Percentiles rank a stretch among this genome's conserved stretches.
Evolutionary conservation across 139 green algal genomes (phyloP).

Genomic region (Raphidocelis subcapitata): DNA sequence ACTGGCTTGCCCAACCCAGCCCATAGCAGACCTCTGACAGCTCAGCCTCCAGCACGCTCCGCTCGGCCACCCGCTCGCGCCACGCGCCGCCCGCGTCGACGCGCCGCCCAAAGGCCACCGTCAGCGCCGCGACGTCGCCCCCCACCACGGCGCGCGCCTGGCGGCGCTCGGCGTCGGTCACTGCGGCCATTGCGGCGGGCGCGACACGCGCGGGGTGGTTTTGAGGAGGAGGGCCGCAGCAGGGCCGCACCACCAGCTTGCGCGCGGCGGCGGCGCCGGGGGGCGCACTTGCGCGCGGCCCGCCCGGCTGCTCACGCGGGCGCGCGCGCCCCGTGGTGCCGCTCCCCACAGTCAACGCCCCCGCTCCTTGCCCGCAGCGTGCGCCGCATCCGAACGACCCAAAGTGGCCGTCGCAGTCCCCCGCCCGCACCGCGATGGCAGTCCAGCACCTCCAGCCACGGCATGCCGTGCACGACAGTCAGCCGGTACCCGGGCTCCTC

Average conservation of each 20-base stretch:
- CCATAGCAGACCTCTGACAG: slow-evolving; percentile 38
- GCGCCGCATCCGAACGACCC: too few species aligned
- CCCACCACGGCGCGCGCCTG: slow-evolving; percentile 10
- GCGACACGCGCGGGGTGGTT: neutral
- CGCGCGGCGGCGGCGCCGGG: too few species aligned
- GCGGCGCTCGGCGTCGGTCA: slow-evolving; percentile 3
- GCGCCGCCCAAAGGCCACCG: slow-evolving; percentile 44
- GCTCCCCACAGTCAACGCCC: too few species aligned
- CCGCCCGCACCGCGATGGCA: slow-evolving; percentile 11
- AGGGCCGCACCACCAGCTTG: too few species aligned
- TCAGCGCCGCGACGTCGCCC: slow-evolving; percentile 22
- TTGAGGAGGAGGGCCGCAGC: neutral
- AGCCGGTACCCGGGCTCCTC: slow-evolving; percentile 70
- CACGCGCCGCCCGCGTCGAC: slow-evolving; percentile 20
- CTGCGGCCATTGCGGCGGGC: too few species aligned
- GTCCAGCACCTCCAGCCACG: slow-evolving; percentile 42
- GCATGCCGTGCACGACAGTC: slow-evolving; percentile 43
- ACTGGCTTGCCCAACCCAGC: neutral
- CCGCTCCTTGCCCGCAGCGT: too few species aligned
- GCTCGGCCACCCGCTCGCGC: slow-evolving; percentile 7
- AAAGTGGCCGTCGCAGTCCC: too few species aligned
- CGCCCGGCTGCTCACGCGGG: too few species aligned
- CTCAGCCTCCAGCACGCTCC: slow-evolving; percentile 37
- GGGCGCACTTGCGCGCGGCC: too few species aligned
- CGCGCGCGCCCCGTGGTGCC: too few species aligned